phyloP scores from a whole-genome alignment of 1,284 basidiomycete genomes.

The Ganoderma resinaceum region DNA sequence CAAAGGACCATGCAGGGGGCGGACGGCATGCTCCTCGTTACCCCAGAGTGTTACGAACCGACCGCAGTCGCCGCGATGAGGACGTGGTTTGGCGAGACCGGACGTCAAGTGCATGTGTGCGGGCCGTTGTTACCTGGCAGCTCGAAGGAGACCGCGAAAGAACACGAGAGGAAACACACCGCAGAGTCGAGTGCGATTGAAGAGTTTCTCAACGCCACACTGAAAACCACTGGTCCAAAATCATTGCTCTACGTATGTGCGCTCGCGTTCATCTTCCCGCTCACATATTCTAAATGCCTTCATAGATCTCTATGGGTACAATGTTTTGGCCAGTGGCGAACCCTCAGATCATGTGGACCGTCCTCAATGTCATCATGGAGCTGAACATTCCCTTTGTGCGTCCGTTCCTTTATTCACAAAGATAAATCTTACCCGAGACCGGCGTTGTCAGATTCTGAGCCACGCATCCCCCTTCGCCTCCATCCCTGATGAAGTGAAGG shows the following conservation, averaged over 20 bases:
- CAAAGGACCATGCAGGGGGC: slow-evolving; percentile 14
- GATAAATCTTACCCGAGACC: neutral
- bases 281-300: neutral
- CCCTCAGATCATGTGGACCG: slow-evolving; percentile 21
- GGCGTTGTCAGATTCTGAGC: slow-evolving; percentile 28
- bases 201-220: slow-evolving; percentile 21
- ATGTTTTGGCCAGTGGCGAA: slow-evolving; percentile 26
- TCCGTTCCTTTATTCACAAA: neutral
- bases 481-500: slow-evolving; percentile 23
- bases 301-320: slow-evolving; percentile 31
- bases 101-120: slow-evolving; percentile 14
- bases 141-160: neutral
- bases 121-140: slow-evolving; percentile 23
- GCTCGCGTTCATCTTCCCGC: neutral
- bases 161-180: slow-evolving; percentile 17
- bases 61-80: slow-evolving; percentile 22
- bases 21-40: slow-evolving; percentile 25
- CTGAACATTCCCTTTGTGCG: slow-evolving; percentile 28
- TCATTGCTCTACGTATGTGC: slow-evolving; percentile 28
- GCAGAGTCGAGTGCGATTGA: slow-evolving; percentile 13
- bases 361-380: slow-evolving; percentile 29
- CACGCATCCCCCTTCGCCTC: slow-evolving; percentile 24
- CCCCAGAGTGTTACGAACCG: slow-evolving; percentile 30
- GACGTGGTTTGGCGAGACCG: slow-evolving; percentile 23
- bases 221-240: slow-evolving; percentile 19